Evolutionary conservation across 2,329 filamentous ascomycete species (phyloP), one percentile per base, ranked within the genome.

Genomic region (Colletotrichum caudatum): DNA sequence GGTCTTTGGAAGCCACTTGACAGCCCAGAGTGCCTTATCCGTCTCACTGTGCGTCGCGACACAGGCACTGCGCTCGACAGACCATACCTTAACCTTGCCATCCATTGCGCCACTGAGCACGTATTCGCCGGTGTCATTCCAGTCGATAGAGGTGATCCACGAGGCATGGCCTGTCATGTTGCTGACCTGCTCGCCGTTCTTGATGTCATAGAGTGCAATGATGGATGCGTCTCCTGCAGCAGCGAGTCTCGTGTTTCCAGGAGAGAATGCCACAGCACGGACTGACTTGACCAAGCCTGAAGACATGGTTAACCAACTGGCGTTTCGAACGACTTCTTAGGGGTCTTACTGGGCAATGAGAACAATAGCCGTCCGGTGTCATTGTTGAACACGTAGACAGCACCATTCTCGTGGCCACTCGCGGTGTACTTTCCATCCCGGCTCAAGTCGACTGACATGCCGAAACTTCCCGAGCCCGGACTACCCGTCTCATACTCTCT

Each of bases 51-150:
- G 94, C 12, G 96, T 99, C 16, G 95, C 94, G 56, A 99, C 96
- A 79, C 96, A 98, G 5, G 87, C 87, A 68, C 90, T 89, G 44
- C 91, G 89, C 77, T 97, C 94, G 71, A 98, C 89, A 39, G 94
- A 95, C 96, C 96, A 99, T 39, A 98, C 93, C 82, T 97, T 98
- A 72, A 93, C 94, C 81, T 97, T 98, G 48, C 96, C 95, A 78
- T 98, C 95, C 80, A 97, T 94, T 1, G 93, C 91, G 59, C 94
- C 94, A 78, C 93, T 97, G 3, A 98, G 86, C 16, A 99, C 84
- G 80, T 93, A 97, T 82, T 98, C 95, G 59, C 96, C 96, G 5
- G 93, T 97, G 78, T 93, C 90, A 80, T 92, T 98, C 94, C 95
- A 99, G 80, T 97, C 94, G 54, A 98, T 85, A 41, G 92, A 92